Conservation (phyloP, 495 filamentous ascomycete genomes). For the Daldinia decipiens region DNA sequence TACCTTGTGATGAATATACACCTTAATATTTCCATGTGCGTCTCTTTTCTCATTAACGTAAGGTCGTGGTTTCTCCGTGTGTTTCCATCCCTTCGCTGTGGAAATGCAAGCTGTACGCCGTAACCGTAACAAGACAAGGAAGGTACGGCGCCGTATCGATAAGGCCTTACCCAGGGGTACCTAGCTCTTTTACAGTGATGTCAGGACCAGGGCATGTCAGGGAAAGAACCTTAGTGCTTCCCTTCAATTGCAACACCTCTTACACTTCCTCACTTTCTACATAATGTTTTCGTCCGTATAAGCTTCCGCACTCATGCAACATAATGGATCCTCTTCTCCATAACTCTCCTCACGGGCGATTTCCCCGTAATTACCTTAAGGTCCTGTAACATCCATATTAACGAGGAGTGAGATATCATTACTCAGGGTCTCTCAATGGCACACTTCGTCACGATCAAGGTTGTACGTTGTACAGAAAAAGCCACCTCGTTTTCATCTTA, state of each 20-base stretch:
- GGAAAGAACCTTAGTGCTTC: slow-evolving; percentile 9
- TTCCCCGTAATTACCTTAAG: slow-evolving; percentile 26
- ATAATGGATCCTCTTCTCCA: slow-evolving; percentile 4
- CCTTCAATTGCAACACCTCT: slow-evolving; percentile 16
- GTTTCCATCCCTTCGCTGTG: slow-evolving; percentile 29
- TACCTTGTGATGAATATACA: neutral
- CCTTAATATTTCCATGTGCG: slow-evolving; percentile 2
- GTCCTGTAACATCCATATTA: slow-evolving; percentile 34
- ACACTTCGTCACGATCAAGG: slow-evolving; percentile 29
- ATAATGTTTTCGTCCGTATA: slow-evolving; percentile 22
- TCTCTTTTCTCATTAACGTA: slow-evolving; percentile 12
- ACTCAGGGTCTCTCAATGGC: slow-evolving; percentile 18
- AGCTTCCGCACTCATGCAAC: neutral
- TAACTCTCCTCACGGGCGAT: slow-evolving; percentile 21
- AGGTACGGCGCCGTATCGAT: slow-evolving; percentile 25
- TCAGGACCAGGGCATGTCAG: neutral
- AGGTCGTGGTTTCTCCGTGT: slow-evolving; percentile 38
- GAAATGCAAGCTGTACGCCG: slow-evolving; percentile 25
- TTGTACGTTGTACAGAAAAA: slow-evolving; percentile 34
- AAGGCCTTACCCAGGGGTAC: slow-evolving; percentile 23
- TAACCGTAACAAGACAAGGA: slow-evolving; percentile 5
- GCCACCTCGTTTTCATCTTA: slow-evolving; percentile 40
- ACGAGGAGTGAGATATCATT: slow-evolving; percentile 25
- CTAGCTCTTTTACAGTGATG: slow-evolving; percentile 4
- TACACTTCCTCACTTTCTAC: neutral